Conservation (phyloP, 2,329 filamentous ascomycete genomes). For the Rhynchosporium agropyri region DNA sequence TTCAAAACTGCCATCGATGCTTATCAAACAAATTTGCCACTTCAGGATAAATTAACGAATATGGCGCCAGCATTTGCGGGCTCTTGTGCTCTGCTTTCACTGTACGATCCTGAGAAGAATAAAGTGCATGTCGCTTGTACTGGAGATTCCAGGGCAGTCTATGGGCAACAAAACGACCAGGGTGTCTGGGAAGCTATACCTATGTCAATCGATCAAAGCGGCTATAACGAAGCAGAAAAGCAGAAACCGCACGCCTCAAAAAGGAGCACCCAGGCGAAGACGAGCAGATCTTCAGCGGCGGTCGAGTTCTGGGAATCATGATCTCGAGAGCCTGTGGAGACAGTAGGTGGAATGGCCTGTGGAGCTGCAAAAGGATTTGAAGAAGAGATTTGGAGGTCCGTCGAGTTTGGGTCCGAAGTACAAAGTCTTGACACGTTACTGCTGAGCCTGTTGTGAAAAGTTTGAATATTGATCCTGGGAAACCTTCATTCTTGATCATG, state of each 20-base stretch:
- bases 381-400: constrained; percentile 9
- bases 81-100: constrained; percentile 64
- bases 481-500: constrained; percentile 59
- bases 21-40: background rate
- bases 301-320: constrained; percentile 62
- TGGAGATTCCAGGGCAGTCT: constrained; percentile 53
- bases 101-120: constrained; percentile 58
- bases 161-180: constrained; percentile 44
- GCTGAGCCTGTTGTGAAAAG: constrained; percentile 67
- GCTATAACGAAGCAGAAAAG: constrained; percentile 61
- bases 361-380: constrained; percentile 35
- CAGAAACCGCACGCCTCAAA: constrained; percentile 58
- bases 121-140: constrained; percentile 65
- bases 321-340: constrained; percentile 71
- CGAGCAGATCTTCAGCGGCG: constrained; percentile 51
- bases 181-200: constrained; percentile 54
- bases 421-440: constrained; percentile 46
- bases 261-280: constrained; percentile 64
- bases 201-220: constrained; percentile 68
- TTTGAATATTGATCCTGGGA: constrained; percentile 51
- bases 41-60: constrained; percentile 10
- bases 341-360: constrained; percentile 65
- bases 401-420: background rate
- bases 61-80: constrained; percentile 45
- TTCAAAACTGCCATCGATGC: constrained; percentile 2